phyloP scores from a whole-genome alignment of 139 green algal genomes.

The Micromonas pusilla region DNA sequence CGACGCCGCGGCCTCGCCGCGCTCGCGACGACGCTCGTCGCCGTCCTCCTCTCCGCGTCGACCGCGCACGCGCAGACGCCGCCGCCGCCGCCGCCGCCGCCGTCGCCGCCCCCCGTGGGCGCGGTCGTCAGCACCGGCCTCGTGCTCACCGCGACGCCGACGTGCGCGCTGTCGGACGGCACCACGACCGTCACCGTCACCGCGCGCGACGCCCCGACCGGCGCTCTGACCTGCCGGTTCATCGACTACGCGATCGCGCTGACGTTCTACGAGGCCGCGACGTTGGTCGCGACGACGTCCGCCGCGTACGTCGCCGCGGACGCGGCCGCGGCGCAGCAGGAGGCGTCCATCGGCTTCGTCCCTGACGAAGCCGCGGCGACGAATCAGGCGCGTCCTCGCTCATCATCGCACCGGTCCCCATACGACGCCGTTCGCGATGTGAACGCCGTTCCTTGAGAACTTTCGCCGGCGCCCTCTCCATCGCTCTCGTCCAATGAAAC shows the following conservation, averaged over 20 bases:
- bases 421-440: too few species aligned
- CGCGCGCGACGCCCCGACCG: background rate
- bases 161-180: background rate
- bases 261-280: background rate
- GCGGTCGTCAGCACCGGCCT: background rate
- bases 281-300: background rate
- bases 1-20: background rate
- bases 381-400: too few species aligned
- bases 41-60: background rate
- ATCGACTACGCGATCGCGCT: background rate
- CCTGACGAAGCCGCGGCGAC: background rate
- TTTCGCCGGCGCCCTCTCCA: too few species aligned
- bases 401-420: too few species aligned
- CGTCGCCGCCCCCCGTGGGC: background rate
- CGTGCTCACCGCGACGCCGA: background rate
- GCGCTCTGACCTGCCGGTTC: background rate
- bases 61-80: conserved; percentile 2
- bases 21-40: background rate
- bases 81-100: background rate
- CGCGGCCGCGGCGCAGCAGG: background rate
- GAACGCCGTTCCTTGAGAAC: too few species aligned
- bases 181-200: background rate
- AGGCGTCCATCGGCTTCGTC: background rate
- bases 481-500: too few species aligned
- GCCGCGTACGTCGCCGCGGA: background rate